Base-by-base conservation (phyloP, 106 monocot genomes). In the Dioscorea alata region DNA sequence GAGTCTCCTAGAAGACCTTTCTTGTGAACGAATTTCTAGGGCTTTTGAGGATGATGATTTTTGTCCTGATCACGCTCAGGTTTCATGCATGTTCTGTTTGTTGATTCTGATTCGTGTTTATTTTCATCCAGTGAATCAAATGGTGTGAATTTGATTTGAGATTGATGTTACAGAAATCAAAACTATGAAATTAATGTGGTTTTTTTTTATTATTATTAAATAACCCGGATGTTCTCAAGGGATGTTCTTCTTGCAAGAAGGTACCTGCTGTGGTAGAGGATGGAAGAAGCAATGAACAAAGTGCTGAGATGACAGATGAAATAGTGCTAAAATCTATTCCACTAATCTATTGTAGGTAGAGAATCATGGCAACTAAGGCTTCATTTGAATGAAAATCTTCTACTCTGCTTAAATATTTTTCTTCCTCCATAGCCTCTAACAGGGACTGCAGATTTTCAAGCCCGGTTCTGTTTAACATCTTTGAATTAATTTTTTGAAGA, bases 281-380 rank as follows among this genome's bases (percentile, higher is more conserved):
- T 0, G 50, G 48, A 23, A 81, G 65, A 33, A 83, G 71, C 57
- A 92, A 76, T 15, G 88, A 73, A 66, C 69, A 76, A 68, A 92
- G 59, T 57, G 88, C 82, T 48, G 75, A 71, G n/a, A 79, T 24
- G 19, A 78, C 78, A 1, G 92, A 88, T 33, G 77, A 75, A 83
- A 73, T 75, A 80, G 8, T n/a, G 7, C 49, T 18, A 33, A n/a
- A 70, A 32, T 79, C 78, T 60, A 21, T 78, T 76, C 67, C 50
- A 42, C 69, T 54, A 70, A 82, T 42, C 52, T 83, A 75, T 72
- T 85, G 80, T 23, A 92, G 82, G 69, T 81, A 82, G 67, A 92
- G 64, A 57, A 92, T 71, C 31, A 76, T 59, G 10, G 49, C 66
- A 53, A 78, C 80, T 54, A 92, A 71, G 66, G 68, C 70, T 23